phyloP scores from a whole-genome alignment of 129 eudicot genomes.

The Chrysanthemum seticuspe region DNA sequence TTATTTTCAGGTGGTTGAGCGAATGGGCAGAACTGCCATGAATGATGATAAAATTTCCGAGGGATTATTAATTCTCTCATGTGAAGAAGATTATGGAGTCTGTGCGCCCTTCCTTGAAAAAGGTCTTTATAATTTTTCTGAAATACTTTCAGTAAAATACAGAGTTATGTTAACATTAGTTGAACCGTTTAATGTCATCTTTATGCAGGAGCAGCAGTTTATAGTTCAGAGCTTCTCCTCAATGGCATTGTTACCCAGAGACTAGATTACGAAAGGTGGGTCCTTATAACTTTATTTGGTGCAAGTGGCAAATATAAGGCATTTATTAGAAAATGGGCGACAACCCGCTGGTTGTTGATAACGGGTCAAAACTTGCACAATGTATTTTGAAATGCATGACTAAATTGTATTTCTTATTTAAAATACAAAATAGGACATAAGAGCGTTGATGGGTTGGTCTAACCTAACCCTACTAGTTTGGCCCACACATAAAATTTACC shows the following conservation, averaged over 20 bases:
- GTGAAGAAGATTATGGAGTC: constrained; percentile 78
- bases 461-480: neutral
- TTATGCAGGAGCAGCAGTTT: constrained; percentile 67
- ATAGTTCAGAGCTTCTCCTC: constrained; percentile 84
- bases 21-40: constrained; percentile 58
- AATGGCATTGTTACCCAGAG: constrained; percentile 86
- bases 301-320: too few species aligned
- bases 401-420: neutral
- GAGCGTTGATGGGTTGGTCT: neutral
- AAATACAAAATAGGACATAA: neutral
- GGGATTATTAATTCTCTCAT: constrained; percentile 65
- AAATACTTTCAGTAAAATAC: constrained; percentile 9
- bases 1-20: constrained; percentile 60
- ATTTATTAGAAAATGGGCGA: too few species aligned
- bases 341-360: too few species aligned
- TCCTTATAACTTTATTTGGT: neutral
- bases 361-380: neutral
- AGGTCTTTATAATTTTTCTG: constrained; percentile 36
- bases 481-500: neutral
- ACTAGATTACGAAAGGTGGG: constrained; percentile 80
- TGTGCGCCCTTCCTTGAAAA: constrained; percentile 79
- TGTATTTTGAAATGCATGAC: neutral
- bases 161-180: neutral
- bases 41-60: constrained; percentile 50
- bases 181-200: neutral